Conservation (phyloP, 1,284 basidiomycete genomes). For the Cryptococcus sp. region DNA sequence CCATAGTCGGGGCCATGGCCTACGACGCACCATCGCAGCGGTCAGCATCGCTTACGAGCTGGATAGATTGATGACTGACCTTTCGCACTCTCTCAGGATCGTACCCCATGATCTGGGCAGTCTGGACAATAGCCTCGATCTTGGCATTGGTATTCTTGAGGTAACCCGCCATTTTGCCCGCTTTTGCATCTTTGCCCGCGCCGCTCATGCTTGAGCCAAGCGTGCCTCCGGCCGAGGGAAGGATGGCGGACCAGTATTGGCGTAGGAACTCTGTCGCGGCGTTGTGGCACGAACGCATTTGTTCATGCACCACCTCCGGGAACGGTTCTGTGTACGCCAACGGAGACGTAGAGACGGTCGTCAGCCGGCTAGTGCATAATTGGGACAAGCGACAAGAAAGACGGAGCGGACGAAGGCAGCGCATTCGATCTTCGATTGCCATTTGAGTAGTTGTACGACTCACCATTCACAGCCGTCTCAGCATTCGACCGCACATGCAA, state of each 20-base stretch:
- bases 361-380: neutral
- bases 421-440: neutral
- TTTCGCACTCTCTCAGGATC: slow-evolving; percentile 67
- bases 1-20: slow-evolving; percentile 77
- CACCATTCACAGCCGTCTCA: slow-evolving; percentile 37
- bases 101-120: slow-evolving; percentile 64
- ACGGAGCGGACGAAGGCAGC: neutral
- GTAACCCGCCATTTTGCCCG: slow-evolving; percentile 80
- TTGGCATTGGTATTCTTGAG: slow-evolving; percentile 76
- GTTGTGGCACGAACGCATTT: slow-evolving; percentile 85
- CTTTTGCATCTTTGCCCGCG: slow-evolving; percentile 67
- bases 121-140: slow-evolving; percentile 70
- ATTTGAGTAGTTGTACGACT: slow-evolving; percentile 6
- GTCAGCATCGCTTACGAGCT: neutral
- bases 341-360: neutral
- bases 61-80: slow-evolving; percentile 57
- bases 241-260: slow-evolving; percentile 89
- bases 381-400: neutral
- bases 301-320: slow-evolving; percentile 72
- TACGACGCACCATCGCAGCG: slow-evolving; percentile 40
- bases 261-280: slow-evolving; percentile 93
- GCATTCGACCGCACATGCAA: slow-evolving; percentile 40
- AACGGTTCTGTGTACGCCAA: slow-evolving; percentile 65
- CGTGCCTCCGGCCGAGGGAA: slow-evolving; percentile 69
- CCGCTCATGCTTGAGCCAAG: slow-evolving; percentile 35